Evolutionary conservation across 2,329 filamentous ascomycete genomes (phyloP), one percentile per base, ranked within the genome.

Genomic region (Stemphylium lycopersici): DNA sequence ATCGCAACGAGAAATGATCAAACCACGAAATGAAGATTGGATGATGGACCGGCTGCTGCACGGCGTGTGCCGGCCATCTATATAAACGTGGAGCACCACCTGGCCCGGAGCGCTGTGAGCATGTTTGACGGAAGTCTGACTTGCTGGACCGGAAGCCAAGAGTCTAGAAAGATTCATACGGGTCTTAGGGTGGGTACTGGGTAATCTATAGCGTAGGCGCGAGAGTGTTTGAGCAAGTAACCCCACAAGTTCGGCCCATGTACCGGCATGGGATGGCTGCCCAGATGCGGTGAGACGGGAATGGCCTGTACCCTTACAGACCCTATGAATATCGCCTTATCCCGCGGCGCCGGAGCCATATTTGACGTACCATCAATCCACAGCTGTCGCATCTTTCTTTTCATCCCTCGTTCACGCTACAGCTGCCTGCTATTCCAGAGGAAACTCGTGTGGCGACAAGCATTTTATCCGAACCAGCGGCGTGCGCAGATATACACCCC

Each of bases 221-320:
- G 66, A 67, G 66, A 41, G 54, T 41, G 56, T 66, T 70, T 70
- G 67, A 70, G 67, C 67, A 70, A 62, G 55, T 70, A 63, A 60
- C 67, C 66, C 67, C 67, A 70, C 62, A 68, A 52, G 54, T 65
- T 53, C 33, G 42, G 43, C 36, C 39, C 37, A 37, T 51, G 44
- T 36, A 48, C 48, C 55, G 58, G 47, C 40, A 48, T 37, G 51
- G 6, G 36, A 18, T 31, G 32, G 18, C 33, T 34, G 47, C 33
- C 54, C 32, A 53, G 34, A 34, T 26, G 40, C 36, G 29, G 50
- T 58, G 52, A 49, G 45, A 45, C 38, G 44, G 38, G 11, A 48
- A 55, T 52, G 42, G 41, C 52, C 40, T 24, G 33, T 36, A 42
- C 34, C 44, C 22, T 24, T 24, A 42, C 40, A 32, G 44, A 51